Conservation (phyloP, 2,329 filamentous ascomycete genomes). For the Orbilia brochopaga region DNA sequence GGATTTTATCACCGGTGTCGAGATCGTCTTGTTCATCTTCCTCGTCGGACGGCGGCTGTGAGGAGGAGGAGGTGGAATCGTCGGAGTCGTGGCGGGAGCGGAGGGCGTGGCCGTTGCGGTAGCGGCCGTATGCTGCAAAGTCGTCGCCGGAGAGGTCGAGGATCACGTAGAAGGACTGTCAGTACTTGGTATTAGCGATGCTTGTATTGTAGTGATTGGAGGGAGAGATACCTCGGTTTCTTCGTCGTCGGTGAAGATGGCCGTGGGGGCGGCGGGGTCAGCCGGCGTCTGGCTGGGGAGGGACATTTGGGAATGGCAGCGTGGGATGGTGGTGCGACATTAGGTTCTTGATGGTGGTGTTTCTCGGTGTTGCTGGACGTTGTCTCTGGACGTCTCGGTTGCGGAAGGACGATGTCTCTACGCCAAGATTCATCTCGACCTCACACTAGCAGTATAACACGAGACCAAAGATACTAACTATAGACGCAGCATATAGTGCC, state of each 20-base stretch:
- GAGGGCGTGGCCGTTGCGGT: conserved; percentile 39
- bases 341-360: background rate
- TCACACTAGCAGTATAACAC: too few relatives aligned
- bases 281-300: conserved; percentile 7
- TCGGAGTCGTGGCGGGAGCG: conserved; percentile 22
- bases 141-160: conserved; percentile 48
- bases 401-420: background rate
- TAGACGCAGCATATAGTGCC: too few relatives aligned
- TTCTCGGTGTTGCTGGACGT: background rate
- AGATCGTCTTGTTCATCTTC: conserved; percentile 1
- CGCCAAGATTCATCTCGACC: too few relatives aligned
- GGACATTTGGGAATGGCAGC: conserved; percentile 5
- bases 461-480: too few relatives aligned
- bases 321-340: conserved; percentile 20
- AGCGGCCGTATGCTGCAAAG: conserved; percentile 45
- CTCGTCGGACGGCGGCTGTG: background rate
- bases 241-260: conserved; percentile 36
- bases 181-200: background rate
- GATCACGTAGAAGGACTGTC: conserved; percentile 49
- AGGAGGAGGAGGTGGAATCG: background rate
- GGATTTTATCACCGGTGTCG: background rate
- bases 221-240: conserved; percentile 33
- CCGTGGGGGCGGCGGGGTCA: background rate
- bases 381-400: background rate
- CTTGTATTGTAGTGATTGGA: background rate